Base-by-base conservation (phyloP, 768 basidiomycete genomes). In the Hypholoma sublateritium region DNA sequence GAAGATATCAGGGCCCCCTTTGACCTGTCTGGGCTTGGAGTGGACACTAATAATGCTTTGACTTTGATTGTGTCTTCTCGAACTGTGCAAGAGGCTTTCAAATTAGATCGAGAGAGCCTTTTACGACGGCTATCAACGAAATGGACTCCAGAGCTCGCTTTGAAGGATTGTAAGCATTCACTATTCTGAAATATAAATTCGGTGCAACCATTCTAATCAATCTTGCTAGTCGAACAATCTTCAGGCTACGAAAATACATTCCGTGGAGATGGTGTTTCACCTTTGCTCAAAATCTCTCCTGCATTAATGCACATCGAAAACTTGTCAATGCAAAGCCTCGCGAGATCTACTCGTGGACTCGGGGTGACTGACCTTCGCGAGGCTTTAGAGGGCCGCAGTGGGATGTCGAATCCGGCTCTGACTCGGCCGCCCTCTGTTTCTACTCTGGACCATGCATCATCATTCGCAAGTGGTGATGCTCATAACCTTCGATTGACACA, bases 281-380 rank as follows among this genome's bases (percentile, higher is more conserved):
- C 90, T 2, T 79, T 93, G 42, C 80, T 92, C 52, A 91, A 86
- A 67, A 84, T 94, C 34, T 89, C 91, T 5, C 91, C 91, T 34
- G 86, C 88, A 14, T 75, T 96, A 59, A 96, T 95, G 91, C 87
- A 91, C 62, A 90, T 91, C 51, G 91, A 95, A 64, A 96, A 96
- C 69, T 77, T 92, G 34, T 96, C 95, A 5, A 77, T 93, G 55
- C 90, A 91, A 67, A 93, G 91, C 65, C 73, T 96, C 55, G 82
- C 89, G 17, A 82, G 91, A 55, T 89, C 91, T 3, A 83, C 84
- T 2, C 82, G 88, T 57, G 88, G 88, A 0, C 86, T 96, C 14
- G 95, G 94, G 21, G 93, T 96, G 21, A 86, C 84, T 1, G 93
- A 95, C 67, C 78, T 97, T 32, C 80, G 93, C 52, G 93, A 95